Evolutionary conservation across 2,329 filamentous ascomycete species (phyloP).

Genomic region (Phoma sp.): DNA sequence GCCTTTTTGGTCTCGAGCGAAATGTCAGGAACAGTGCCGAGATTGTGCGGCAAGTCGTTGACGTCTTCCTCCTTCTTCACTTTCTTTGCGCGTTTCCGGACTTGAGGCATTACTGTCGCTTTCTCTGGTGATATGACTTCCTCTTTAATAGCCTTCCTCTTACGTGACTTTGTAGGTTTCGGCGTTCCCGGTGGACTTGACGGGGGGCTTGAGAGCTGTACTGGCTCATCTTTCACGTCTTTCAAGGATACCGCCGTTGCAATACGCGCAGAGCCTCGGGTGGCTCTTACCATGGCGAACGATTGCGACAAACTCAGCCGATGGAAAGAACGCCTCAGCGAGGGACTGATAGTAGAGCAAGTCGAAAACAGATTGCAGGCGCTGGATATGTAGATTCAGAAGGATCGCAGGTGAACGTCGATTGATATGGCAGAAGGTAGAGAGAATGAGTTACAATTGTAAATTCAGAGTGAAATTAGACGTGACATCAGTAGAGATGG

Average conservation of each 20-base stretch:
- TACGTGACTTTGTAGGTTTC: conserved; percentile 33
- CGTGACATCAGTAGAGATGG: conserved; percentile 10
- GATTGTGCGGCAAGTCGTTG: conserved; percentile 64
- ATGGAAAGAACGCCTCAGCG: conserved; percentile 6
- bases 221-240: conserved; percentile 32
- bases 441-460: too few relatives aligned
- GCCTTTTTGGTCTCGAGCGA: conserved; percentile 15
- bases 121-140: conserved; percentile 19
- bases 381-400: background rate
- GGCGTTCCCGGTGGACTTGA: conserved; percentile 52
- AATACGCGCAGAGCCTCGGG: conserved; percentile 36
- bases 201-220: conserved; percentile 55
- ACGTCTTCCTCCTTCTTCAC: conserved; percentile 48
- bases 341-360: conserved; percentile 4
- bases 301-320: background rate
- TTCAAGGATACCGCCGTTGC: conserved; percentile 17
- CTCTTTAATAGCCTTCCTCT: conserved; percentile 37
- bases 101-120: conserved; percentile 26
- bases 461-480: background rate
- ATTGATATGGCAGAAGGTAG: background rate
- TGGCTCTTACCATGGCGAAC: conserved; percentile 41
- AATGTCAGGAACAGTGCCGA: conserved; percentile 50
- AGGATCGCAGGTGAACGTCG: background rate
- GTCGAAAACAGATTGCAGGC: conserved; percentile 22
- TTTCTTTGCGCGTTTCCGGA: conserved; percentile 49